phyloP scores from a whole-genome alignment of 2,329 filamentous ascomycete species.

The Epichloe elymi region DNA sequence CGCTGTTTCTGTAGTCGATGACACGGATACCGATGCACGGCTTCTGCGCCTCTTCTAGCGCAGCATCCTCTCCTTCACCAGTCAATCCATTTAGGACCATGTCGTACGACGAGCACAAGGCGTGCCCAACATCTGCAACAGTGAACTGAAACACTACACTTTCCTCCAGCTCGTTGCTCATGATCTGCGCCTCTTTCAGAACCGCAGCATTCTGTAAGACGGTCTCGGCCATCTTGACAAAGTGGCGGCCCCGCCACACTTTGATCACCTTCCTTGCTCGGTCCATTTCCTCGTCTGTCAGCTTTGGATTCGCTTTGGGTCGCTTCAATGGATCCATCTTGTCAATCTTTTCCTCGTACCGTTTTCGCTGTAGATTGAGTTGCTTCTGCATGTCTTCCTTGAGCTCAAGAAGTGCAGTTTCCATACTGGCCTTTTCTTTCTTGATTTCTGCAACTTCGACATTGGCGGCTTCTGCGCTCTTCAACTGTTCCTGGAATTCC shows the following conservation, averaged over 20 bases:
- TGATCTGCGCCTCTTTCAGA: constrained; percentile 91
- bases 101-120: constrained; percentile 87
- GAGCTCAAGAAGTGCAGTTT: constrained; percentile 60
- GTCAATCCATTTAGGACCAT: constrained; percentile 86
- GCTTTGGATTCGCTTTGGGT: constrained; percentile 45
- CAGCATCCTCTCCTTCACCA: constrained; percentile 69
- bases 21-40: constrained; percentile 85
- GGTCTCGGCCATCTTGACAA: constrained; percentile 86
- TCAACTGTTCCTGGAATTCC: constrained; percentile 66
- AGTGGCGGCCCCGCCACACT: constrained; percentile 74
- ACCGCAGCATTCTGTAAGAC: constrained; percentile 78
- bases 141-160: constrained; percentile 90
- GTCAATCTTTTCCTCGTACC: constrained; percentile 74
- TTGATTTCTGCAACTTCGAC: constrained; percentile 74
- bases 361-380: constrained; percentile 67
- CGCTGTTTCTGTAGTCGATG: constrained; percentile 74
- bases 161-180: constrained; percentile 94
- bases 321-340: constrained; percentile 54
- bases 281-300: constrained; percentile 60
- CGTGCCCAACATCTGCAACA: constrained; percentile 78
- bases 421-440: constrained; percentile 74
- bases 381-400: constrained; percentile 86
- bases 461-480: constrained; percentile 58
- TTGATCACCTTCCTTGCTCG: constrained; percentile 53
- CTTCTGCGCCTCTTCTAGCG: constrained; percentile 69